Conservation (phyloP, 331 rosid species). For the Telfairia occidentalis region DNA sequence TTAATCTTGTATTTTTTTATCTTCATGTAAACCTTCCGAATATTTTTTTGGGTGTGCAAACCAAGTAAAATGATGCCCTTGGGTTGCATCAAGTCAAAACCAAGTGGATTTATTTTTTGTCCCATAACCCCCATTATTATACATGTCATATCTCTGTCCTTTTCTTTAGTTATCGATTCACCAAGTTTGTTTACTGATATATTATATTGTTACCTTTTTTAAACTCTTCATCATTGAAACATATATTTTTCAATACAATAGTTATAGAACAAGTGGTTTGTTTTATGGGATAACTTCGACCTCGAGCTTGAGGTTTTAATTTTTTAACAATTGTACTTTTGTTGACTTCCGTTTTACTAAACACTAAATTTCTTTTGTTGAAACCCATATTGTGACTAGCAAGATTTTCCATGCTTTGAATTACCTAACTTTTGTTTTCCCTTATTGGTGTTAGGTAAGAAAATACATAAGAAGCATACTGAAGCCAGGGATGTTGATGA, state of each 20-base stretch:
- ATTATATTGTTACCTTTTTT: too few relatives aligned
- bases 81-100: constrained; percentile 23
- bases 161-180: neutral
- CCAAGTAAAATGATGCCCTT: constrained; percentile 17
- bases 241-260: too few relatives aligned
- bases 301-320: too few relatives aligned
- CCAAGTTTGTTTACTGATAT: neutral
- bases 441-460: constrained; percentile 50
- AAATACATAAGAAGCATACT: constrained; percentile 64
- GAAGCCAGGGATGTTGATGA: constrained; percentile 95
- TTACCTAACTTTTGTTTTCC: neutral
- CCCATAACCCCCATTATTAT: constrained; percentile 2
- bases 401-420: neutral
- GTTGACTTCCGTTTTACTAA: too few relatives aligned
- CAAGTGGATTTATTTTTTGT: constrained; percentile 13
- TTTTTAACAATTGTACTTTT: too few relatives aligned
- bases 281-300: too few relatives aligned
- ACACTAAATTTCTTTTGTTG: too few relatives aligned
- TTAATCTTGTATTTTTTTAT: neutral
- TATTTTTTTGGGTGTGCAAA: constrained; percentile 11
- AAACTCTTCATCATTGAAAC: too few relatives aligned
- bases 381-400: too few relatives aligned
- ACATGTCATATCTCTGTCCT: neutral
- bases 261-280: too few relatives aligned
- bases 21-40: constrained; percentile 1